Evolutionary conservation across 257 asterid species (phyloP), one percentile per base, ranked within the genome.

Genomic region (Avicennia marina): DNA sequence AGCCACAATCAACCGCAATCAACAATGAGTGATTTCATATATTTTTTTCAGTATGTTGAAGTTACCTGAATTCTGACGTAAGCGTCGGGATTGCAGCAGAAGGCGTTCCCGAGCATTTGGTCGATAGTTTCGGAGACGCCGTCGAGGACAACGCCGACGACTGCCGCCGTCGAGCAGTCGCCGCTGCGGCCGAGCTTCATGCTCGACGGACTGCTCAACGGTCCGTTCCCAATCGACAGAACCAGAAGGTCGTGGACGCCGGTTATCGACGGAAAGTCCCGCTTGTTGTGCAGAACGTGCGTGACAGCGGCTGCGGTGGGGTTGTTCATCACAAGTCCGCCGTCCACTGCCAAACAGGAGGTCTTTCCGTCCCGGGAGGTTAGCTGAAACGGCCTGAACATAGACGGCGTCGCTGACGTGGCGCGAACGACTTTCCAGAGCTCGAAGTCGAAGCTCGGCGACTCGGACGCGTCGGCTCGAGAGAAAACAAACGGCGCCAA

Each of bases 301-400:
- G 96, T 88, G 29, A 88, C 94, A 45, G 98, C 98, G 45, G 98
- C 96, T 19, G 95, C 94, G 29, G 98, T 74, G 0, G 98, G 98
- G 69, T 91, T 91, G 75, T 85, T 91, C 98, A 90, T 90, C 39
- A 83, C 96, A 1, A 91, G 78, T 4, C 96, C 98, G 41, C 98
- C 98, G 68, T 83, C 98, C 2, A 91, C 81, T 8, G 95, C 98
- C 52, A 77, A 27, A 79, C 96, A 87, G 16, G 87, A 71, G 29
- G 95, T 87, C 56, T 75, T 83, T 0, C 96, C 95, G 59, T 91
- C 94, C 11, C 64, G 53, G 0, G 98, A 91, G 15, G 76, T 36
- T 1, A 91, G 81, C 22, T 48, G 48, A 44, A 81, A 81, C 64
- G 96, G 96, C 82, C 82, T 84, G 80, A 90, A 79, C 79, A 76